Evolutionary conservation across 495 filamentous ascomycete genomes (phyloP), one percentile per base, ranked within the genome.

Genomic region (Mytilinidion resinicola): DNA sequence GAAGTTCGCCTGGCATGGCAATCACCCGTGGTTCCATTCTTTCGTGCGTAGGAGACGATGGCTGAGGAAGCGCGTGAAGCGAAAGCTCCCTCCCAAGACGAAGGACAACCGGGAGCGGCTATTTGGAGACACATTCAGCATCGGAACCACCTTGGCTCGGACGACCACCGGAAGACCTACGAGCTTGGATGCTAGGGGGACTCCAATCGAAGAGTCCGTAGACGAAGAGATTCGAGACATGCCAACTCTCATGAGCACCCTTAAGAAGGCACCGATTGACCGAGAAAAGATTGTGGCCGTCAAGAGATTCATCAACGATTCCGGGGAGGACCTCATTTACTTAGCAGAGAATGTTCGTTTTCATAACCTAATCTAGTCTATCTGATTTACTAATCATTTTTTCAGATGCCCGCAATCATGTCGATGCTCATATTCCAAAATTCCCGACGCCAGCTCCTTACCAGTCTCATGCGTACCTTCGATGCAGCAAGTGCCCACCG

Each of bases 31-130:
- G 89, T 95, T 88, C 68, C 89, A 90, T 71, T 92, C 88, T 2
- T 97, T 92, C 73, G 95, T 95, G 10, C 80, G 95, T 6, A 78
- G 95, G 53, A 79, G 95, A 58, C 80, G 90, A 14, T 99, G 95
- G 95, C 82, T 95, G 21, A 74, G 95, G 50, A 85, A 88, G 64
- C 80, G 95, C n/a, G 79, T 85, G 9, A 90, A 88, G 74, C n/a
- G 60, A 57, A 62, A 57, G 39, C 70, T 73, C 14, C 70, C 74
- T 36, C 35, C 50, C n/a, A 65, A 56, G 51, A 53, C 57, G 4
- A 56, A 72, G 61, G 56, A 68, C 65, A 74, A 34, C 69, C 66
- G 12, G 66, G 73, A 56, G 71, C 76, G 61, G 43, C 76, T 95
- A 42, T 90, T 81, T 60, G 78, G 82, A 33, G 90, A 96, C 52